Evolutionary conservation across 129 eudicot species (phyloP).

Genomic region (Pittosporum tobira): DNA sequence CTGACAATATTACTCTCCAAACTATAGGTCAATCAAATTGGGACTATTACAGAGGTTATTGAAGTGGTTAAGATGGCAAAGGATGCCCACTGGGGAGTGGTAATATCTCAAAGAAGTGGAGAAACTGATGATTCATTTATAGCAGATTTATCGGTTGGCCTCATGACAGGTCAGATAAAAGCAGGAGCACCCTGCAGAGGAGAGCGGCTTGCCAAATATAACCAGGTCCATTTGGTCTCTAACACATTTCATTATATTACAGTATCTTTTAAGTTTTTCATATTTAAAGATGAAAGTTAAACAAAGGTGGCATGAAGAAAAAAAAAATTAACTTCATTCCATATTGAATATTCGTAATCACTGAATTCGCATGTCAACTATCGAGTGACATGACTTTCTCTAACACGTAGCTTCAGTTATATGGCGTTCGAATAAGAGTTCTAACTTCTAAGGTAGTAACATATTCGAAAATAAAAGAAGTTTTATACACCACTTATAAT

Average conservation of each 20-base stretch:
- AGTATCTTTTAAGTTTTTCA: neutral
- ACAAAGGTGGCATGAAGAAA: constrained; percentile 1
- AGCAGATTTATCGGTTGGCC: constrained; percentile 90
- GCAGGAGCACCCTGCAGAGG: constrained; percentile 99
- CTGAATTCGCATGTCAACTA: no score
- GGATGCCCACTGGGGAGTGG: constrained; percentile 93
- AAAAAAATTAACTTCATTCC: no score
- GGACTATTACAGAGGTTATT: constrained; percentile 88
- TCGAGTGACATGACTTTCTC: no score
- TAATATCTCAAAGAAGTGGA: constrained; percentile 91
- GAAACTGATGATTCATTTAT: constrained; percentile 93
- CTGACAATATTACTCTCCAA: neutral
- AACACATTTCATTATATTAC: neutral
- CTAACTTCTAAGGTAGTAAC: no score
- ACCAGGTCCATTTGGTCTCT: constrained; percentile 50
- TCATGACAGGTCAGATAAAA: constrained; percentile 79
- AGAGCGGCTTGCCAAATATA: constrained; percentile 89
- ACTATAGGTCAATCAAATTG: constrained; percentile 72
- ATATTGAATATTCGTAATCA: no score
- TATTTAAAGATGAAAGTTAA: neutral
- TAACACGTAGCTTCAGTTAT: no score
- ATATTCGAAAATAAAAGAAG: no score
- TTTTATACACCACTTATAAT: no score
- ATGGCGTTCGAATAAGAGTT: no score
- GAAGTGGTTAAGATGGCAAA: constrained; percentile 93